Percentiles rank a stretch among this genome's conserved stretches.
Conservation (phyloP, 192 early-diverging fungal species). For the Rhizophagus sp. region DNA sequence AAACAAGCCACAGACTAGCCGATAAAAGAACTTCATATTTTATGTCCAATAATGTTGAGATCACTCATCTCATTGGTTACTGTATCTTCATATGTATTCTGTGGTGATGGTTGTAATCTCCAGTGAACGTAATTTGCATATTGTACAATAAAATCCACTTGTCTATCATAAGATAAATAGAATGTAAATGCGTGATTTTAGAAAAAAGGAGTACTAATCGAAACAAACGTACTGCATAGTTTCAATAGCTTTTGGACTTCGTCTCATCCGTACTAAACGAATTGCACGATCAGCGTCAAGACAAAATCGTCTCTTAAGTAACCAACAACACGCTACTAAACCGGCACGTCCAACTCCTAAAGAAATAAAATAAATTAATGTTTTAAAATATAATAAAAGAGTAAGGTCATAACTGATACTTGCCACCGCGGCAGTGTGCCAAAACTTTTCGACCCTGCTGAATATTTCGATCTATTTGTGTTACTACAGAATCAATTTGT, state of each 20-base stretch:
- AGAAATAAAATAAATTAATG: conserved; percentile 13
- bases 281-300: conserved; percentile 53
- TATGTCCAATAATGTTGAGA: neutral
- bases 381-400: neutral
- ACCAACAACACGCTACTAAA: conserved; percentile 74
- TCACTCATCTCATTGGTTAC: neutral
- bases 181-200: neutral
- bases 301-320: conserved; percentile 59
- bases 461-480: conserved; percentile 49
- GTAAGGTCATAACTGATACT: neutral
- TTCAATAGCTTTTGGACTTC: conserved; percentile 73
- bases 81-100: neutral
- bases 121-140: conserved; percentile 13
- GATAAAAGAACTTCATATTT: too few species aligned
- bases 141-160: conserved; percentile 29
- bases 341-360: conserved; percentile 75
- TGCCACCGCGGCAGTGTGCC: conserved; percentile 71
- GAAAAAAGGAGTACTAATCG: neutral
- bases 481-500: conserved; percentile 57
- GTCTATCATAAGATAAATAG: neutral
- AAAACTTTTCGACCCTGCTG: conserved; percentile 58
- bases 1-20: too few species aligned
- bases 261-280: conserved; percentile 53
- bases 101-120: neutral
- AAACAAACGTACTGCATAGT: conserved; percentile 60